Evolutionary conservation across 176 grass and related monocot species (phyloP).

Genomic region (Hordeum marinum): DNA sequence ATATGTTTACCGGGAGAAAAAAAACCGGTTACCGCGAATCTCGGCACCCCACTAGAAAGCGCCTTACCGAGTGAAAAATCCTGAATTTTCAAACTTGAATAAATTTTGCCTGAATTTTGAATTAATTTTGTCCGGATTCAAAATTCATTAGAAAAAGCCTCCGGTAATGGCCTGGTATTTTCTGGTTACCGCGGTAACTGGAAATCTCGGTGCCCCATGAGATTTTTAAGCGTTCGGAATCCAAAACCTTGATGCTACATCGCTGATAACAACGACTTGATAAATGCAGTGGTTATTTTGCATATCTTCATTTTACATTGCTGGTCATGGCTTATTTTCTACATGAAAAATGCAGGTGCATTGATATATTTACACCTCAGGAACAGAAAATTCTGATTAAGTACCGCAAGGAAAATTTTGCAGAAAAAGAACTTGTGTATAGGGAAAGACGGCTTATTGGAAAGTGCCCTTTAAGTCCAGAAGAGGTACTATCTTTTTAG

Average conservation of each 20-base stretch:
- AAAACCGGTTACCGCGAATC: no score
- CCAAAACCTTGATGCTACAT: neutral
- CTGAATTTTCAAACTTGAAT: no score
- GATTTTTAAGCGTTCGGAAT: no score
- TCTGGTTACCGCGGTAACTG: no score
- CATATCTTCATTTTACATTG: constrained; percentile 5
- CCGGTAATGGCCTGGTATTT: no score
- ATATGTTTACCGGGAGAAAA: no score
- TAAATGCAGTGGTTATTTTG: neutral
- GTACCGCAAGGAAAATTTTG: constrained; percentile 81
- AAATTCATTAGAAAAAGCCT: no score
- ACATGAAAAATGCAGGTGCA: constrained; percentile 51
- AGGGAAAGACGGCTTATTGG: constrained; percentile 68
- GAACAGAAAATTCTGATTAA: constrained; percentile 78
- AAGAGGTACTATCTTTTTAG: constrained; percentile 54
- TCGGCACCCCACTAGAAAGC: no score
- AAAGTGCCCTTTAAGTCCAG: constrained; percentile 96
- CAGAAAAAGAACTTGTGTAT: constrained; percentile 62
- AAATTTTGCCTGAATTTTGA: no score
- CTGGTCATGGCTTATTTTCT: neutral
- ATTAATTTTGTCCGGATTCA: no score
- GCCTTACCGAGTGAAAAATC: no score
- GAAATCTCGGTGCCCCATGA: no score
- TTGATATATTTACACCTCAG: constrained; percentile 79
- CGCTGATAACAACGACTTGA: neutral